Base-by-base conservation (phyloP, 2,329 filamentous ascomycete genomes). In the Venturiaceae sp. region DNA sequence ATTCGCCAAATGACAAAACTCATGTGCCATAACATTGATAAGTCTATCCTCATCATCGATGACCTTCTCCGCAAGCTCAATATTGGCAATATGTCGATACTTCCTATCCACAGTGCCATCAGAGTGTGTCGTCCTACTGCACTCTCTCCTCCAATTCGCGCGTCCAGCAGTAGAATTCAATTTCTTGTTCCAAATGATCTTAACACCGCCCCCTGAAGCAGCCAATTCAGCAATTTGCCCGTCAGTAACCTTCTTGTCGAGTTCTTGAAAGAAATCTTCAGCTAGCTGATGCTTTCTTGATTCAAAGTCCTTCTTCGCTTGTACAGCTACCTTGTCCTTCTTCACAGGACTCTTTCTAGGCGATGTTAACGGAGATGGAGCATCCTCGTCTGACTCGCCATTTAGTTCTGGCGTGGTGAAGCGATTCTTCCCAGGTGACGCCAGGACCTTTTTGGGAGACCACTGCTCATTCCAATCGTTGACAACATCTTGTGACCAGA, bases 1-100 rank as follows among this genome's bases (percentile, higher is more conserved):
- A 66, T 91, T 95, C 46, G 90, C 86, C 1, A 97, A 76, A 68
- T 99, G 94, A 71, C 94, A 97, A 75, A 94, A 97, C 66, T 99
- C 94, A 70, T 99, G 94, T 0, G 92, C 90, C n/a, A 97, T 75
- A 0, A 94, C 91, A 70, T 96, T 96, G 62, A 94, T 80, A 1
- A 97, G 80, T 3, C 90, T 83, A 60, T 87, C 73, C 55, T 88
- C 83, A 66, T 86, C 81, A 68, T 90, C 84, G 62, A 97, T 91
- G 52, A 96, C 86, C 69, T 95, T 95, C 58, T 89, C 84, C 0
- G 92, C 90, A 2, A 97, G 82, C 69, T 97, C 92, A 66, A 97
- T 96, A 16, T 79, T 83, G 9, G 90, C 90, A 65, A 82, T 73
- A 69, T 92, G 84, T 28, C 71, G 72, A 59, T 73, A 70, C n/a